Evolutionary conservation across 2,329 filamentous ascomycete genomes (phyloP).

Genomic region (Aureobasidium vineae): DNA sequence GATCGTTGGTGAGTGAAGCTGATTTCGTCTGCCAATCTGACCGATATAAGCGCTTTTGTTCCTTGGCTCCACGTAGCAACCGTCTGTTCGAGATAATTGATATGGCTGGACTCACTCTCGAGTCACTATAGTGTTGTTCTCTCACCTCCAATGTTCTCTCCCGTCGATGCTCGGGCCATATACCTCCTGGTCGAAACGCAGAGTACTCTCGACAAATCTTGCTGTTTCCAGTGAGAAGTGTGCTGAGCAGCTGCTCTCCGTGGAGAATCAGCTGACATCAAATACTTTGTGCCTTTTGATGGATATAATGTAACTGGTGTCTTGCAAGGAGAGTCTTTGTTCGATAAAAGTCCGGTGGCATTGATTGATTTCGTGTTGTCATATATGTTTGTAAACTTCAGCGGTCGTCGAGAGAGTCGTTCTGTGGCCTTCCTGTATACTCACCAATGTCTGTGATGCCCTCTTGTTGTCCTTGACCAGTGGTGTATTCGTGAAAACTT

Average conservation of each 20-base stretch:
- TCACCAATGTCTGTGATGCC: background rate
- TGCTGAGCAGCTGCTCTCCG: background rate
- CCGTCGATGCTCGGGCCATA: background rate
- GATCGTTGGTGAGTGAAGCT: background rate
- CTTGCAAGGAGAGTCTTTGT: background rate
- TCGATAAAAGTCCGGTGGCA: no score
- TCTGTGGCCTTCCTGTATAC: background rate
- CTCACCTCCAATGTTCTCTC: no score
- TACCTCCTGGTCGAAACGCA: background rate
- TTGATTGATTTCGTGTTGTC: background rate
- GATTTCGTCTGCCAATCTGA: background rate
- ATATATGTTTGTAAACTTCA: background rate
- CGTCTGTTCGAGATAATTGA: background rate
- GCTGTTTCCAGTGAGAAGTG: background rate
- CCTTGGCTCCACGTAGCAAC: background rate
- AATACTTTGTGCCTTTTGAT: background rate
- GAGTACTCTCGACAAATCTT: background rate
- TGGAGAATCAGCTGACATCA: background rate
- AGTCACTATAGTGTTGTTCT: background rate
- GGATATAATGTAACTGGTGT: background rate
- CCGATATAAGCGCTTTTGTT: background rate
- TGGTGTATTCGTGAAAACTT: background rate
- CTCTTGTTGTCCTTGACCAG: background rate
- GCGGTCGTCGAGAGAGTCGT: background rate
- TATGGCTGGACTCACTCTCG: background rate